Conservation (phyloP, 2,329 filamentous ascomycete species). For the Dothidotthia symphoricarpi region DNA sequence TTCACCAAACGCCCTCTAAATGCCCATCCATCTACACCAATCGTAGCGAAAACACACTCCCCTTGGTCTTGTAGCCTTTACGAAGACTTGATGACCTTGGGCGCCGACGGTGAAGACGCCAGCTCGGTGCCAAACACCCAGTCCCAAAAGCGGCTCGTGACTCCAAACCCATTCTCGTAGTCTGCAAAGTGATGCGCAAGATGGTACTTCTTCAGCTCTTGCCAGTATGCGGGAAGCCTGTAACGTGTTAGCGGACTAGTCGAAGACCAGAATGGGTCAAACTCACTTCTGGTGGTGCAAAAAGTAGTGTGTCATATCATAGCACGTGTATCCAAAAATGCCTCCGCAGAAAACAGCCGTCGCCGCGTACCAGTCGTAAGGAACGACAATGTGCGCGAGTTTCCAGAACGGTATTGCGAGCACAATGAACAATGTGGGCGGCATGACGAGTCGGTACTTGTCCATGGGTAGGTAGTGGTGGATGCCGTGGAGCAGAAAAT, state of each 20-base stretch:
- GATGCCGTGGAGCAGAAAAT: conserved; percentile 94
- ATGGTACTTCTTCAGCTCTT: conserved; percentile 93
- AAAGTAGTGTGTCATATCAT: conserved; percentile 98
- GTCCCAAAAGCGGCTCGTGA: conserved; percentile 97
- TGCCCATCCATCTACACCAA: conserved; percentile 8
- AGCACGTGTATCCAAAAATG: conserved; percentile 92
- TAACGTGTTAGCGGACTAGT: conserved; percentile 7
- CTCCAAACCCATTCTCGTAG: conserved; percentile 95
- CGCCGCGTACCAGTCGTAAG: conserved; percentile 79
- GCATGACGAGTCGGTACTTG: conserved; percentile 95
- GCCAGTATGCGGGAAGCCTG: conserved; percentile 82
- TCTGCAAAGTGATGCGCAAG: conserved; percentile 96
- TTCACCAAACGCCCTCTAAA: conserved; percentile 7
- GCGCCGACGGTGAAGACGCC: conserved; percentile 42
- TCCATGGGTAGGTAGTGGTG: conserved; percentile 99
- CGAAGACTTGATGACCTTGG: conserved; percentile 51
- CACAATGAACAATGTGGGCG: conserved; percentile 78
- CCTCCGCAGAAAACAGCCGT: conserved; percentile 81
- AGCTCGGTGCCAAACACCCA: conserved; percentile 86
- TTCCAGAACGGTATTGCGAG: conserved; percentile 91
- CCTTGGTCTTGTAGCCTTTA: conserved; percentile 6
- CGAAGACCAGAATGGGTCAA: not conserved
- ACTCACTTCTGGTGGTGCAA: conserved; percentile 85
- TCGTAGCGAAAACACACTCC: too few species aligned
- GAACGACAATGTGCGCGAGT: conserved; percentile 78